phyloP scores from a whole-genome alignment of 2,329 filamentous ascomycete species.

The Colletotrichum tabaci region DNA sequence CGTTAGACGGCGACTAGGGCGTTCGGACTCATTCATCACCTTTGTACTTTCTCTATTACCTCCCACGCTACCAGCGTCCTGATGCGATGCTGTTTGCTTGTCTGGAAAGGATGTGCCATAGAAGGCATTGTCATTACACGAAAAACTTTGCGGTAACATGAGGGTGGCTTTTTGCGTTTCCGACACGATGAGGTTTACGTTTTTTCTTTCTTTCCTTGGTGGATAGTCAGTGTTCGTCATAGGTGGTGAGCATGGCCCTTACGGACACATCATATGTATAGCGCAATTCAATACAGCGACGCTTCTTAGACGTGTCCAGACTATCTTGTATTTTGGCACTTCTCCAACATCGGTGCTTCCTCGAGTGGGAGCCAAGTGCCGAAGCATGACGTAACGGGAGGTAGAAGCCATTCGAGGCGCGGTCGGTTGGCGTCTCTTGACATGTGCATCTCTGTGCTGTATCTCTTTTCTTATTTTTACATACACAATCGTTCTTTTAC shows the following conservation, averaged over 20 bases:
- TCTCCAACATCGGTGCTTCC: neutral
- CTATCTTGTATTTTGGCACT: neutral
- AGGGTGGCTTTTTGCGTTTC: constrained; percentile 30
- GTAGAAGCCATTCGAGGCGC: neutral
- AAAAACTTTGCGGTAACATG: constrained; percentile 7
- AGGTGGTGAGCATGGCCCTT: constrained; percentile 1
- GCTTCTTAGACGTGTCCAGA: constrained; percentile 5
- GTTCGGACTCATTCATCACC: constrained; percentile 24
- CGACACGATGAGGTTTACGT: neutral
- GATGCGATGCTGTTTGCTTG: constrained; percentile 8
- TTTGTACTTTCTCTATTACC: neutral
- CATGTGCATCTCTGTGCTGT: neutral
- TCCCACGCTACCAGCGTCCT: neutral
- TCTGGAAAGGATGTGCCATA: neutral
- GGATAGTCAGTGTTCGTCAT: constrained; percentile 9
- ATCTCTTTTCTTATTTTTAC: neutral
- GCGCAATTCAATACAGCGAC: constrained; percentile 1
- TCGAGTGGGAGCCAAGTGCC: neutral
- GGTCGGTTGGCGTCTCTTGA: neutral
- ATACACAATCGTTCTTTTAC: neutral
- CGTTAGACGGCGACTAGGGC: constrained; percentile 36
- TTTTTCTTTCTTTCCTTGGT: neutral
- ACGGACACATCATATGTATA: constrained; percentile 16
- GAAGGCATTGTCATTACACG: constrained; percentile 10
- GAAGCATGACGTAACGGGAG: constrained; percentile 33